Percentiles rank a stretch among this genome's conserved stretches.
Conservation (phyloP, 495 filamentous ascomycete species). For the Parathielavia appendiculata region DNA sequence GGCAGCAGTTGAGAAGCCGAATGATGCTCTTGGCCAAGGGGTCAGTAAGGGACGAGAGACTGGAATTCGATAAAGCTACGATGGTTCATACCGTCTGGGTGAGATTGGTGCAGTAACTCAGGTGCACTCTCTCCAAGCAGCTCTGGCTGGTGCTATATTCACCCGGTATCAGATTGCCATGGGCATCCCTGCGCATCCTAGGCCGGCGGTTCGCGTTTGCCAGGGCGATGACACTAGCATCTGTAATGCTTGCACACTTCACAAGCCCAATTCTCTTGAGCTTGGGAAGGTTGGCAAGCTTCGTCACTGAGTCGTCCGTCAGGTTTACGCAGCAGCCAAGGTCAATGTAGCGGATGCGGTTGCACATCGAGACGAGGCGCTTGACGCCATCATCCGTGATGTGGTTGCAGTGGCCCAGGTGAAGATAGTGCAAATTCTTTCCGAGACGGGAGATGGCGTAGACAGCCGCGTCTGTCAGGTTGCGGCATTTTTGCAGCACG, state of each 20-base stretch:
- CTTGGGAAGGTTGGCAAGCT: slow-evolving; percentile 83
- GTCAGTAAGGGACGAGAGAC: slow-evolving; percentile 20
- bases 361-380: slow-evolving; percentile 76
- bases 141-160: slow-evolving; percentile 46
- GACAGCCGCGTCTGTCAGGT: slow-evolving; percentile 88
- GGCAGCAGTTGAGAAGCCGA: slow-evolving; percentile 81
- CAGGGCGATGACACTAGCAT: slow-evolving; percentile 78
- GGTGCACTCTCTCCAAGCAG: slow-evolving; percentile 84
- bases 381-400: slow-evolving; percentile 86
- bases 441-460: slow-evolving; percentile 79
- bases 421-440: slow-evolving; percentile 94
- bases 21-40: slow-evolving; percentile 74
- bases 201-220: slow-evolving; percentile 54
- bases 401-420: slow-evolving; percentile 86
- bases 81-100: slow-evolving; percentile 62
- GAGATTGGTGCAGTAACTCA: slow-evolving; percentile 88
- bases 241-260: slow-evolving; percentile 86
- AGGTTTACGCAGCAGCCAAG: slow-evolving; percentile 89
- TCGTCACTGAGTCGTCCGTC: slow-evolving; percentile 80
- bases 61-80: slow-evolving; percentile 2
- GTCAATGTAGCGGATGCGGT: slow-evolving; percentile 95
- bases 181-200: slow-evolving; percentile 48
- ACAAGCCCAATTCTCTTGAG: slow-evolving; percentile 90
- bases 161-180: slow-evolving; percentile 32
- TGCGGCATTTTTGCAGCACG: slow-evolving; percentile 87